These are phyloP conservation scores for Juncus inflexus DNA, from an alignment of 176 grass and related monocot genomes.

Conservation along the genomic window DNA sequence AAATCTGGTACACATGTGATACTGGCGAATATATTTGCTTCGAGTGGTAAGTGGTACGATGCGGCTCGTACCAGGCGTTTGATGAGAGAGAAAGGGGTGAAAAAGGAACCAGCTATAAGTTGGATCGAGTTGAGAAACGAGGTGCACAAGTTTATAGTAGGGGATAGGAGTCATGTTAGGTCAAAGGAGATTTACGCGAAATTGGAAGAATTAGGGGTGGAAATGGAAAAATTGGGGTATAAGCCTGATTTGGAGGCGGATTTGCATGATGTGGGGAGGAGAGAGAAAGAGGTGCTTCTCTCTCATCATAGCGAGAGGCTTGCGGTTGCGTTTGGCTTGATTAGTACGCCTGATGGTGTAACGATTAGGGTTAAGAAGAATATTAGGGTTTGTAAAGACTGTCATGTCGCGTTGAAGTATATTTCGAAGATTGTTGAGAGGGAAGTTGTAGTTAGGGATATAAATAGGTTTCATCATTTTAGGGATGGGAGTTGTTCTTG, in stretches of 20 bases:
- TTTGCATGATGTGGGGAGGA: constrained; percentile 58
- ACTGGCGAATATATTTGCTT: constrained; percentile 73
- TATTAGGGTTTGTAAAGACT: constrained; percentile 68
- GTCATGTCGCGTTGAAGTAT: constrained; percentile 53
- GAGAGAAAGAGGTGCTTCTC: constrained; percentile 71
- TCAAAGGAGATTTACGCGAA: constrained; percentile 72
- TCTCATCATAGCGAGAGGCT: constrained; percentile 76
- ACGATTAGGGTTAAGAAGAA: constrained; percentile 86
- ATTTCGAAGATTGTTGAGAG: constrained; percentile 67
- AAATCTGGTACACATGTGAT: constrained; percentile 78
- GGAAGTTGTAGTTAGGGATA: constrained; percentile 71
- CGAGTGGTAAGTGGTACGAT: constrained; percentile 63
- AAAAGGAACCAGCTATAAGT: constrained; percentile 79
- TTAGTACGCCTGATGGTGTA: constrained; percentile 48
- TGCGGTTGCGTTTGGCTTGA: constrained; percentile 51
- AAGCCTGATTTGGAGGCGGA: constrained; percentile 55
- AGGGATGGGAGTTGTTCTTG: constrained; percentile 57
- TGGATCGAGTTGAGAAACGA: constrained; percentile 88
- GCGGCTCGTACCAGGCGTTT: constrained; percentile 55
- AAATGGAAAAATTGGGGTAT: constrained; percentile 77
- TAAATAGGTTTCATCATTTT: constrained; percentile 73
- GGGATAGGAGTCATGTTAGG: constrained; percentile 59
- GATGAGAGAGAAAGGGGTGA: constrained; percentile 63
- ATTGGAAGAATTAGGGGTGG: constrained; percentile 67
- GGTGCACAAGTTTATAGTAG: constrained; percentile 79